Conservation (phyloP, 2,329 filamentous ascomycete species). For the Neurospora sp. region DNA sequence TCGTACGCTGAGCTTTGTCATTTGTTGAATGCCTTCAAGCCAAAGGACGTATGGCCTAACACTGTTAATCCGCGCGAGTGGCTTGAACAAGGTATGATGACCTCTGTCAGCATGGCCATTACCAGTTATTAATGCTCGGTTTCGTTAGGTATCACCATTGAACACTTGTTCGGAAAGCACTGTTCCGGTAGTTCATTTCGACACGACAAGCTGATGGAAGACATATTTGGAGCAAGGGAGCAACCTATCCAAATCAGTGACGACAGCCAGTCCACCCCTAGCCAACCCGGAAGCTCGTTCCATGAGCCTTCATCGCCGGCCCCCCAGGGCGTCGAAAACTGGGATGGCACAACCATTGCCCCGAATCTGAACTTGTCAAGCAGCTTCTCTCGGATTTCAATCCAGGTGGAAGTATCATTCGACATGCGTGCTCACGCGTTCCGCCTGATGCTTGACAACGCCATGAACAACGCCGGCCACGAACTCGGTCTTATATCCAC, state of each 20-base stretch:
- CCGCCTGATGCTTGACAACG: conserved; percentile 19
- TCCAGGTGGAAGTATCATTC: background rate
- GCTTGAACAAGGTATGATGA: conserved; percentile 36
- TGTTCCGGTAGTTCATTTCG: conserved; percentile 53
- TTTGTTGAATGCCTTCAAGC: conserved; percentile 57
- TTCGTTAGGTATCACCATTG: conserved; percentile 44
- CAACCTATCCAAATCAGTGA: background rate
- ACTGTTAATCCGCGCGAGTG: conserved; percentile 58
- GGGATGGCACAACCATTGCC: background rate
- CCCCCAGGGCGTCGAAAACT: background rate
- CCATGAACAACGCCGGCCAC: conserved; percentile 6
- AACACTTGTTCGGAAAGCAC: conserved; percentile 58
- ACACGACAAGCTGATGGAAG: conserved; percentile 54
- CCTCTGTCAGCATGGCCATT: background rate
- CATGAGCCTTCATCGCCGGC: background rate
- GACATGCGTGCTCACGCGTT: conserved; percentile 24
- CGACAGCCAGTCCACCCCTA: conserved; percentile 11
- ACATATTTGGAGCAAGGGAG: conserved; percentile 5
- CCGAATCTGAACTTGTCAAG: background rate
- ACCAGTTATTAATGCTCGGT: background rate
- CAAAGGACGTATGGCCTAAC: conserved; percentile 73
- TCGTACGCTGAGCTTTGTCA: conserved; percentile 71
- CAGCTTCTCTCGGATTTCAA: background rate
- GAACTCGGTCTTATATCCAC: conserved; percentile 28
- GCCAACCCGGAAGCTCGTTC: conserved; percentile 8